Base-by-base conservation (phyloP, 2,329 filamentous ascomycete species). In the Beauveria scarabaeidicola region DNA sequence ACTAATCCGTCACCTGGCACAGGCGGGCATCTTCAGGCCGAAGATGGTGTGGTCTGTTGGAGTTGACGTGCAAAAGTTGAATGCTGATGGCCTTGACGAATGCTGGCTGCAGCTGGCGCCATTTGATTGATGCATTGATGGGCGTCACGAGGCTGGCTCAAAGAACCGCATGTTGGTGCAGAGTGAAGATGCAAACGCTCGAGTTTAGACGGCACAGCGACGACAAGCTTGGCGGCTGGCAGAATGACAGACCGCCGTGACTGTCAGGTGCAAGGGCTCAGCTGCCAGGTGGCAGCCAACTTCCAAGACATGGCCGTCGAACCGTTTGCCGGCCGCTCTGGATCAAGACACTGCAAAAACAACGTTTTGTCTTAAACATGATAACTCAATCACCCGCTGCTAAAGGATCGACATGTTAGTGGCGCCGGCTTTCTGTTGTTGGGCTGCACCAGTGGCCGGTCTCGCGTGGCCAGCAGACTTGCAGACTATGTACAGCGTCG, bases 1-100 rank as follows among this genome's bases (percentile, higher is more conserved):
- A 48, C 44, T 47, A 29, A 48, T 40, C 53, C n/a, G 46, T 58
- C 55, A 58, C 55, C 55, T 58, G 55, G 55, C 46, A 25, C 27
- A n/a, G 7, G n/a, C 19, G 29, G 36, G 38, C 10, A 58, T 11
- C 10, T 9, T 7, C 32, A 57, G 9, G 32, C 23, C 21, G 17
- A 43, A 32, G 46, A 41, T 27, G 55, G 55, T 51, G 55, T 51
- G 46, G 13, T 25, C 36, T 43, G 36, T 27, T 13, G 23, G 23
- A 8, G 44, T 21, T 36, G 46, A 43, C n/a, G 43, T 15, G 55
- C 55, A 58, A 43, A 17, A 40, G 41, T 51, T 43, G 19, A 29
- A 43, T 29, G 23, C 17, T 51, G 46, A 43, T 29, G n/a, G 46
- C 36, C 13, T n/a, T 27, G 29, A 43, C 6, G 23, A 23, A 58